Percentiles rank a stretch among this genome's conserved stretches.
Evolutionary conservation across 179 eudicot species (phyloP).

Genomic region (Gypsophila paniculata): DNA sequence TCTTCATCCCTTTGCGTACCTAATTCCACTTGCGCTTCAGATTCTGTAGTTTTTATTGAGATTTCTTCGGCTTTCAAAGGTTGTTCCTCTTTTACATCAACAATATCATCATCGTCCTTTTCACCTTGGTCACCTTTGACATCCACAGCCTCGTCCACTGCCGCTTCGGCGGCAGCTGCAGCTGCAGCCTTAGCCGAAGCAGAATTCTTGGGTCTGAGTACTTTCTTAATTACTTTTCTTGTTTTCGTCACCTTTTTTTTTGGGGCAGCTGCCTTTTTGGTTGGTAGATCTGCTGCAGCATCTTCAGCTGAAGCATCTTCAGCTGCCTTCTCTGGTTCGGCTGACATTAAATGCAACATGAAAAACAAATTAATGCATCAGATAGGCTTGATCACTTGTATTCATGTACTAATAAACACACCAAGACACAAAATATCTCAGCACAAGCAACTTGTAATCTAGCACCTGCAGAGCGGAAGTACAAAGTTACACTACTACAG

Average conservation of each 20-base stretch:
- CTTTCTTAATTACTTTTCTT: constrained; percentile 39
- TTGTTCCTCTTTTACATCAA: constrained; percentile 22
- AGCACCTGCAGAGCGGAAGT: background rate
- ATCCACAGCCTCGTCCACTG: constrained; percentile 26
- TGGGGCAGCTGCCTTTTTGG: constrained; percentile 31
- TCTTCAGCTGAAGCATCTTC: constrained; percentile 34
- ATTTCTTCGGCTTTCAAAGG: constrained; percentile 19
- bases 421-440: background rate
- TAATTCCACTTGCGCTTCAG: constrained; percentile 27
- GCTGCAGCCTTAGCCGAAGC: constrained; percentile 39
- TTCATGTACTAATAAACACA: too few relatives aligned
- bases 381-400: background rate
- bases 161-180: constrained; percentile 27
- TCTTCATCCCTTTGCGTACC: constrained; percentile 30
- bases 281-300: constrained; percentile 30
- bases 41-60: constrained; percentile 17
- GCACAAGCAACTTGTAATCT: background rate
- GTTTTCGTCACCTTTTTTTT: constrained; percentile 35
- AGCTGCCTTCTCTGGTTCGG: constrained; percentile 34
- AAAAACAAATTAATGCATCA: background rate
- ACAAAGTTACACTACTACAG: background rate
- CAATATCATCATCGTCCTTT: constrained; percentile 31
- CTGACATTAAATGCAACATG: constrained; percentile 18
- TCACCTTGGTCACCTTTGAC: constrained; percentile 26
- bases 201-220: constrained; percentile 40